Evolutionary conservation across 2,329 filamentous ascomycete species (phyloP).

Genomic region (Trichophyton rubrum): DNA sequence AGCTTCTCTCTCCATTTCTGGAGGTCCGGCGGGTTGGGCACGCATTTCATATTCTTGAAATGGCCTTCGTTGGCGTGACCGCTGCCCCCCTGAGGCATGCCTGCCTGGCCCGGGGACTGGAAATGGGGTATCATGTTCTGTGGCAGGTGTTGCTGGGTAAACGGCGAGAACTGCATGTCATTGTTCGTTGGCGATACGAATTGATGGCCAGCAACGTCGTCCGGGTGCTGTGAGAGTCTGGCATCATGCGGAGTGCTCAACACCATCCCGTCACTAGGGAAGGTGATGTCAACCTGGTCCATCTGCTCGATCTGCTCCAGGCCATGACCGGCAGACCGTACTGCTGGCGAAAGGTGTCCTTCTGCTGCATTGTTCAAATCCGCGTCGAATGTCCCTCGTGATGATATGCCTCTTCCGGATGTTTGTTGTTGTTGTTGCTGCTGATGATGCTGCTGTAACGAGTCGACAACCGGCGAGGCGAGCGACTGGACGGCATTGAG

Average conservation of each 20-base stretch:
- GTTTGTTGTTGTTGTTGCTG: not conserved
- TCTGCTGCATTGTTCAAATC: not conserved
- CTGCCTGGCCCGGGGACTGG: not conserved
- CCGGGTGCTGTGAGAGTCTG: not conserved
- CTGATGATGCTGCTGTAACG: not conserved
- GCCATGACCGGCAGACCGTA: not conserved
- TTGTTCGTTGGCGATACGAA: not conserved
- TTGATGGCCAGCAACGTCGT: not conserved
- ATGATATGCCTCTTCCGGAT: not conserved
- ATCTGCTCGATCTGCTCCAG: not conserved
- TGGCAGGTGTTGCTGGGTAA: not conserved
- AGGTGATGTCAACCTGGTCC: not conserved
- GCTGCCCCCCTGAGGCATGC: not conserved
- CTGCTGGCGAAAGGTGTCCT: not conserved
- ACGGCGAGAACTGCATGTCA: not conserved
- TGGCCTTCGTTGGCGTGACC: slow-evolving; percentile 11
- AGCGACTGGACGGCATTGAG: not conserved
- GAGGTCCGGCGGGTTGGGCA: slow-evolving; percentile 55
- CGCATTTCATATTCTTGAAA: slow-evolving; percentile 37
- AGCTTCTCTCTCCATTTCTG: slow-evolving; percentile 57
- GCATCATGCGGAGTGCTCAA: not conserved
- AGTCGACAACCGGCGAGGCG: not conserved
- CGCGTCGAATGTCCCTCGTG: not conserved
- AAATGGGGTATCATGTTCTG: slow-evolving; percentile 6
- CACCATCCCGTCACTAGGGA: not conserved